Percentiles rank a stretch among this genome's conserved stretches.
These are phyloP conservation scores for Mycena vulgaris DNA, from an alignment of 768 basidiomycete genomes.

Conservation along the genomic window DNA sequence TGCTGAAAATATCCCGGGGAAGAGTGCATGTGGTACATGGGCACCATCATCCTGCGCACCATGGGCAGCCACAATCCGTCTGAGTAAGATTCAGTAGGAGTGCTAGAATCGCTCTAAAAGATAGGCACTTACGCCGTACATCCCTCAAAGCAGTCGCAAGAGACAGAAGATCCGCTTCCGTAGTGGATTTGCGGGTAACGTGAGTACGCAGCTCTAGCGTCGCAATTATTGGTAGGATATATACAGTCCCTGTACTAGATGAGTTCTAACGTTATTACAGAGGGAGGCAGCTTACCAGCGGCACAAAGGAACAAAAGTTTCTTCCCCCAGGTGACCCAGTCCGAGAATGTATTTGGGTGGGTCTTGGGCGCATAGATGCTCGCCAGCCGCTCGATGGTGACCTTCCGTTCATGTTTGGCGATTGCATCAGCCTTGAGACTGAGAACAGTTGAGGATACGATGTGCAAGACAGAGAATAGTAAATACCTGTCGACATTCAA, in stretches of 20 bases:
- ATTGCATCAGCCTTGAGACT: neutral
- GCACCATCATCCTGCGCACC: slow-evolving; percentile 4
- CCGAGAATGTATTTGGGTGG: neutral
- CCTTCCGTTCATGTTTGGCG: neutral
- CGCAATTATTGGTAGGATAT: slow-evolving; percentile 5
- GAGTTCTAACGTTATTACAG: no score
- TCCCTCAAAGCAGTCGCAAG: neutral
- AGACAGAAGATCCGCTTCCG: neutral
- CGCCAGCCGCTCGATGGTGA: neutral
- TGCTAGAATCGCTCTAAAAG: neutral
- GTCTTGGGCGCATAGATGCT: neutral
- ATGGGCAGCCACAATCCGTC: slow-evolving; percentile 21
- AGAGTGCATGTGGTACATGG: neutral
- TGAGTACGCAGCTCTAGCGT: neutral
- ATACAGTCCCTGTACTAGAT: neutral
- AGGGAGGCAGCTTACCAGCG: neutral
- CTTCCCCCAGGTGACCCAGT: slow-evolving; percentile 4
- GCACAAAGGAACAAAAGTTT: neutral
- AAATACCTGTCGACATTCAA: slow-evolving; percentile 16
- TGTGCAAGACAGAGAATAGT: neutral
- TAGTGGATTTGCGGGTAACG: neutral
- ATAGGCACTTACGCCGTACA: neutral
- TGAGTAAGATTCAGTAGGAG: neutral
- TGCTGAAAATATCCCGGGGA: no score
- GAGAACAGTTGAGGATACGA: neutral